Evolutionary conservation across 495 filamentous ascomycete genomes (phyloP).

Genomic region (Bacidia gigantensis): DNA sequence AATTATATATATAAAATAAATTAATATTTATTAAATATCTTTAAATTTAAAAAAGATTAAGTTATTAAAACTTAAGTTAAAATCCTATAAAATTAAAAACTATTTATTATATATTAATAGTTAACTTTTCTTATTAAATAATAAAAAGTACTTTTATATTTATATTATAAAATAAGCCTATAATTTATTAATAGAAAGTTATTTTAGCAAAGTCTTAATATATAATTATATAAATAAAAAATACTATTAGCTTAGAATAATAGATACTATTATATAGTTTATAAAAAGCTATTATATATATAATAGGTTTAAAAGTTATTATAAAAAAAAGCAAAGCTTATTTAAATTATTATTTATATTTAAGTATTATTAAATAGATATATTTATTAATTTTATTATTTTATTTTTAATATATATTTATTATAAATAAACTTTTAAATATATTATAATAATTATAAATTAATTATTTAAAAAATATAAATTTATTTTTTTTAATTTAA

Average conservation of each 20-base stretch:
- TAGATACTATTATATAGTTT: neutral
- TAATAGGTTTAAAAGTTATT: neutral
- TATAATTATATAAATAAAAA: constrained; percentile 3
- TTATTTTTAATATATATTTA: neutral
- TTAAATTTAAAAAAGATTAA: neutral
- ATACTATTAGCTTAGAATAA: neutral
- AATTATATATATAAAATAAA: constrained; percentile 1
- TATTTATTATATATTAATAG: neutral
- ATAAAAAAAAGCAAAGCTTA: constrained; percentile 3
- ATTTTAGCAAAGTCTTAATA: neutral
- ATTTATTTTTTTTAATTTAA: neutral
- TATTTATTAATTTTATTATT: neutral
- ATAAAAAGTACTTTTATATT: constrained; percentile 2
- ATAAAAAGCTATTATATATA: constrained; percentile 3
- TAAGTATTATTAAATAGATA: neutral
- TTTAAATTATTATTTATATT: constrained; percentile 1
- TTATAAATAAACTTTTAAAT: neutral
- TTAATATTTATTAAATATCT: neutral
- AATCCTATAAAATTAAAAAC: neutral
- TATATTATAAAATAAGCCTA: neutral
- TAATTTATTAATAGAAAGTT: neutral
- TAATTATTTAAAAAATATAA: neutral
- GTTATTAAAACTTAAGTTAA: neutral
- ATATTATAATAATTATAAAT: constrained; percentile 1
- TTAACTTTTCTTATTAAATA: neutral